These are phyloP conservation scores for Cadophora gregata DNA, from an alignment of 2,329 filamentous ascomycete species.

Conservation along the genomic window DNA sequence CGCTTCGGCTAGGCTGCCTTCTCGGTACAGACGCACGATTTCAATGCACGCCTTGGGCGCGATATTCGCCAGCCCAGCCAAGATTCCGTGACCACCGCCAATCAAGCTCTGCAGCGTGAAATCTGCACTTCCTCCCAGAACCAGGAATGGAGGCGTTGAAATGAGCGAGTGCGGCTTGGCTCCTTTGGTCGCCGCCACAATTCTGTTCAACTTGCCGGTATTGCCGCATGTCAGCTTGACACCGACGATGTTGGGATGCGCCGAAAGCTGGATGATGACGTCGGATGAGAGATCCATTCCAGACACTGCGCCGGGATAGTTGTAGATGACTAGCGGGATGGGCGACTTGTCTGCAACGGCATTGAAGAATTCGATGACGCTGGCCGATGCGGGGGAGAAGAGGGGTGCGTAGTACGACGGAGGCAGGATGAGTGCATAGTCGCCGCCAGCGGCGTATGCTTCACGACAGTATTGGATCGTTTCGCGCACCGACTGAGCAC, in stretches of 20 bases:
- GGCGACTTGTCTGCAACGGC: conserved; percentile 71
- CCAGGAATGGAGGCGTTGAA: conserved; percentile 61
- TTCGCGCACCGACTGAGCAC: conserved; percentile 69
- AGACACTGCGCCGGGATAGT: conserved; percentile 86
- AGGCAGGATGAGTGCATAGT: conserved; percentile 70
- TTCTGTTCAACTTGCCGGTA: conserved; percentile 63
- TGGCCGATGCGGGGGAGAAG: conserved; percentile 59
- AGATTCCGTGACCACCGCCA: conserved; percentile 73
- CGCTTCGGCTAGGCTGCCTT: conserved; percentile 65
- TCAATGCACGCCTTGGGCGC: conserved; percentile 68
- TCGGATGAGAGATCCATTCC: conserved; percentile 92
- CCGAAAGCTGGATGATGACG: conserved; percentile 77
- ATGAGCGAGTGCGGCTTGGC: conserved; percentile 49
- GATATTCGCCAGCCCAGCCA: conserved; percentile 75
- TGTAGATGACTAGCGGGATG: conserved; percentile 83
- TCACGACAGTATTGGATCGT: conserved; percentile 68
- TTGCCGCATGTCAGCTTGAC: conserved; percentile 94
- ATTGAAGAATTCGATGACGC: conserved; percentile 64
- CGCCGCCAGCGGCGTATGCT: conserved; percentile 65
- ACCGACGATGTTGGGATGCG: conserved; percentile 84
- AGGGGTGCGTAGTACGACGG: conserved; percentile 70
- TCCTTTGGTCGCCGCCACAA: conserved; percentile 61
- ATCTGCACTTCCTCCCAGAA: conserved; percentile 75
- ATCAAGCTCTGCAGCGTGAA: conserved; percentile 74
- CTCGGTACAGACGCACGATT: conserved; percentile 63